Evolutionary conservation across 768 basidiomycete genomes (phyloP), one percentile per base, ranked within the genome.

Genomic region (Termitomyces bulborhizus): DNA sequence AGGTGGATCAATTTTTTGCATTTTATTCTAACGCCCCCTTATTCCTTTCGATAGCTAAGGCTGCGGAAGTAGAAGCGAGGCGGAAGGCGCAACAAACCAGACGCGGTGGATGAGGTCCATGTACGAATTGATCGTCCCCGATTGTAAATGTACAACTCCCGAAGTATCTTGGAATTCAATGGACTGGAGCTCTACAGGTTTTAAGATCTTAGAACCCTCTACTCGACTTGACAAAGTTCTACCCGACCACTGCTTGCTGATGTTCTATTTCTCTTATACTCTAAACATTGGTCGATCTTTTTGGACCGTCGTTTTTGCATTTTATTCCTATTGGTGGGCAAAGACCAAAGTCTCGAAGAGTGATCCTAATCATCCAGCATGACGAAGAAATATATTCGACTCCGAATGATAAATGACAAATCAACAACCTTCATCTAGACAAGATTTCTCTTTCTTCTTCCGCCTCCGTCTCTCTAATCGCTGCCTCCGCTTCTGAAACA

Each of bases 11-110:
- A 39, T 44, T 24, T 46, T 18, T 46, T 21, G 21, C 21, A 29
- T 13, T 21, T 31, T 18, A 6, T 13, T 40, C 13, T 13, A 24
- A 6, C 18, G 34, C 31, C 31, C 16, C 46, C 24, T 41, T 6
- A 45, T 55, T 31, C 18, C 53, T 31, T 37, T 7, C 21, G 53
- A 27, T 54, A 88, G 88, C 85, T 54, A 88, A 86, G 69, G 76
- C 77, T 2, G 77, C 82, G 31, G 86, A 87, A 62, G 57, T 77
- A 27, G 82, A 84, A 56, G 81, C 78, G 15, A 88, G 86, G 76
- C 78, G 76, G 64, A 72, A 78, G 62, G 76, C 74, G 27, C 75
- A 71, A 62, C 62, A 68, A 37, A 48, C 16, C 47, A 60, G 57
- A 39, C 59, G 56, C 24, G 51, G 51, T 32, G 54, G 54, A 54